Evolutionary conservation across 2,329 filamentous ascomycete species (phyloP).

Genomic region (Aspergillus flavus): DNA sequence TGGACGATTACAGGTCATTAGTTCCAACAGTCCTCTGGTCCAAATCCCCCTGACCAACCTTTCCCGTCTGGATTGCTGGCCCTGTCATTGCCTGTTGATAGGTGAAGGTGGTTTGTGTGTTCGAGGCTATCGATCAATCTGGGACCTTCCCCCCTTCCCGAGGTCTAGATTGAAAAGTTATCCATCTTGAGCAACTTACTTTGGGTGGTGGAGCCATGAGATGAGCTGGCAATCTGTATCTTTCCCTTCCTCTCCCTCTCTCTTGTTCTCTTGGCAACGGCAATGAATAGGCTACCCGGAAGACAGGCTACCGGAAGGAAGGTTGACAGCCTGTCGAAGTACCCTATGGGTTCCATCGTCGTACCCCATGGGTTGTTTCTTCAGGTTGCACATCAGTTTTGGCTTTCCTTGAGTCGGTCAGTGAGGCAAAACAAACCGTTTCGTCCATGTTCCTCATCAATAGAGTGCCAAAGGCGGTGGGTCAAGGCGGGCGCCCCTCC

Average conservation of each 20-base stretch:
- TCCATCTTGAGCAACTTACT: not conserved
- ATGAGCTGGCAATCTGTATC: not conserved
- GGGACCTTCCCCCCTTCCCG: not conserved
- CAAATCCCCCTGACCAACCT: not conserved
- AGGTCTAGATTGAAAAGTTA: not conserved
- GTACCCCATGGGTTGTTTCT: not conserved
- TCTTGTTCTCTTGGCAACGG: not conserved
- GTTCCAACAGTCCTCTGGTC: not conserved
- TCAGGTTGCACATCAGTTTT: conserved; percentile 1
- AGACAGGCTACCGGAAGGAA: not conserved
- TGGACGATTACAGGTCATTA: conserved; percentile 1
- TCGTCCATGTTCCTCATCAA: not conserved
- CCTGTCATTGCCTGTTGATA: not conserved
- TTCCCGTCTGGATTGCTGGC: not conserved
- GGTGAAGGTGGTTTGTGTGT: not conserved
- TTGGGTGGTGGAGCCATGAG: conserved; percentile 2
- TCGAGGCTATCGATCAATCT: conserved; percentile 1
- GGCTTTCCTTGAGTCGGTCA: not conserved
- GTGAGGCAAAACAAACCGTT: conserved; percentile 1
- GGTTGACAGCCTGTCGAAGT: not conserved
- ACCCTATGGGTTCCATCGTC: not conserved
- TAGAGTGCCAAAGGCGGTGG: not conserved
- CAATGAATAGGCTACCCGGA: not conserved
- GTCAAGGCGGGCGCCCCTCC: not conserved
- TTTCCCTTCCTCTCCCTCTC: not conserved